A percentile compares a stretch with the other conserved stretches of the same genome.
These are phyloP conservation scores for Hippophae gyantsensis DNA, from an alignment of 306 rosid species.

Conservation along the genomic window DNA sequence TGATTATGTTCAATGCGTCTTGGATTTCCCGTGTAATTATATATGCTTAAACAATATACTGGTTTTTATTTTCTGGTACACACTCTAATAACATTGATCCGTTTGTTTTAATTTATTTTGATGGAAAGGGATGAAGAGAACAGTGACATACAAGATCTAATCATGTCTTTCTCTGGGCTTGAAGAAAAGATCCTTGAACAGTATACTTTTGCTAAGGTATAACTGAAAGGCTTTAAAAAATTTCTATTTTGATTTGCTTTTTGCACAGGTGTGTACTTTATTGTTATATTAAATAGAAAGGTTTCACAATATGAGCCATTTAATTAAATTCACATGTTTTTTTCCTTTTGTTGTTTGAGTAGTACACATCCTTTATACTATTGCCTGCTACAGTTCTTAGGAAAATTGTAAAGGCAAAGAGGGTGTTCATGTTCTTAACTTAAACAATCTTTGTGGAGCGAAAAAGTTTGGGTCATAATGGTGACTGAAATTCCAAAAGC, in stretches of 20 bases:
- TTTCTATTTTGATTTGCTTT: neutral
- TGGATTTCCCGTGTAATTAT: slow-evolving; percentile 1
- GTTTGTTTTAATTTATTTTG: slow-evolving; percentile 17
- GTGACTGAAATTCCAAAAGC: no score
- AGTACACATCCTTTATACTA: no score
- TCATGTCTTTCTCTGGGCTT: slow-evolving; percentile 60
- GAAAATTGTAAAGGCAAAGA: no score
- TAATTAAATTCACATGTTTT: no score
- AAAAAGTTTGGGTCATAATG: no score
- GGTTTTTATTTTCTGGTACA: slow-evolving; percentile 11
- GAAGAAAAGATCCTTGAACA: slow-evolving; percentile 95
- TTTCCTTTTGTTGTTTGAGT: no score
- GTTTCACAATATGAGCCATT: no score
- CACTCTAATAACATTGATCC: slow-evolving; percentile 10
- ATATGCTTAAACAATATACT: neutral
- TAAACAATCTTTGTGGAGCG: no score
- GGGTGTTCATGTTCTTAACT: no score
- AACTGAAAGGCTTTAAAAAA: neutral
- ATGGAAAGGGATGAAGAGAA: slow-evolving; percentile 80
- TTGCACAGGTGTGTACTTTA: neutral
- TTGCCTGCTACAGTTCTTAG: no score
- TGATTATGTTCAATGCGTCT: neutral
- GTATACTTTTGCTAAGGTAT: slow-evolving; percentile 95
- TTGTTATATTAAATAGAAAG: neutral
- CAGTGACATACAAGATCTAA: slow-evolving; percentile 72